A percentile compares a stretch with the other conserved stretches of the same genome.
Conservation (phyloP, 2,329 filamentous ascomycete genomes). For the Fragosphaeria purpurea region DNA sequence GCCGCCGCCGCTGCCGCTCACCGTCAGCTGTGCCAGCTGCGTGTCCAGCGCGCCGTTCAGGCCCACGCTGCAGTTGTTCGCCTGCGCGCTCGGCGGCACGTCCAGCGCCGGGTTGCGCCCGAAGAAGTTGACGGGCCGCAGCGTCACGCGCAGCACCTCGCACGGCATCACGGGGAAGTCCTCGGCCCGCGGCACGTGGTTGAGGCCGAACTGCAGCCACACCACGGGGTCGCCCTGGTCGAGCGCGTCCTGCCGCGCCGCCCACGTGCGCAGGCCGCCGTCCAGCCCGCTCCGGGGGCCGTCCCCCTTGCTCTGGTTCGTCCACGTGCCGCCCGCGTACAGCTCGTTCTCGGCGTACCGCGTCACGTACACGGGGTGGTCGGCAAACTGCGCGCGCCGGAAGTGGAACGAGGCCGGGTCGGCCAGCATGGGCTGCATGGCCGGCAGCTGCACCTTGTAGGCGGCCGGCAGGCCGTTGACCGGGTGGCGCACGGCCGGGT, state of each 20-base stretch:
- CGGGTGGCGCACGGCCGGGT: constrained; percentile 30
- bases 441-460: constrained; percentile 33
- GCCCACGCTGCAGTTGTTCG: constrained; percentile 27
- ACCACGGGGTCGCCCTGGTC: constrained; percentile 33
- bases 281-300: constrained; percentile 34
- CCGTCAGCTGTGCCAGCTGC: no score
- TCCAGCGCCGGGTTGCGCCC: constrained; percentile 39
- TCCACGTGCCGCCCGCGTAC: constrained; percentile 32
- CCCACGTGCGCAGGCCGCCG: constrained; percentile 29
- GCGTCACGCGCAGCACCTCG: constrained; percentile 40
- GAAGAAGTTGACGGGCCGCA: constrained; percentile 47
- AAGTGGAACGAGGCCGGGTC: constrained; percentile 29
- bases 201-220: constrained; percentile 50
- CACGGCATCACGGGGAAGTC: constrained; percentile 62
- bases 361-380: constrained; percentile 36
- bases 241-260: constrained; percentile 28
- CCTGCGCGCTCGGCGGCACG: constrained; percentile 35
- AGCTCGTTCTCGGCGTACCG: constrained; percentile 32
- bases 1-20: no score
- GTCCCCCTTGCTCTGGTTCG: constrained; percentile 33
- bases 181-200: constrained; percentile 54
- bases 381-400: constrained; percentile 31
- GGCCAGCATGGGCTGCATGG: constrained; percentile 36
- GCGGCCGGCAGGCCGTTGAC: constrained; percentile 34
- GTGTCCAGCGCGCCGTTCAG: constrained; percentile 13